Percentiles rank a stretch among this genome's conserved stretches.
Conservation (phyloP, 1,284 basidiomycete genomes). For the Pseudozyma thailandica region DNA sequence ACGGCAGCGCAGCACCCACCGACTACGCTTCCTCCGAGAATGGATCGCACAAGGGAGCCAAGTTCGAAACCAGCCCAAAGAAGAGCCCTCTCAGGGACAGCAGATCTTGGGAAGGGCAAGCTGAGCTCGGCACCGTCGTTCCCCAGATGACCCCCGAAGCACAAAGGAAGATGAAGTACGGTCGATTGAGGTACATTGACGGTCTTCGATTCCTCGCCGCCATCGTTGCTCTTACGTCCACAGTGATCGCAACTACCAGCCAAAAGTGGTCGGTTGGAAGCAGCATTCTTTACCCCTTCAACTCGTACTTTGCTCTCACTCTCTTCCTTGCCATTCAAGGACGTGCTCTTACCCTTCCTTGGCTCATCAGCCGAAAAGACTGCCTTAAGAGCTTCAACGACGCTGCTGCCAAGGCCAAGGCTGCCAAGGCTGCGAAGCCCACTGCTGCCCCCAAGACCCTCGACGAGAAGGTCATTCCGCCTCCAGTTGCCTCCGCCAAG, state of each 20-base stretch:
- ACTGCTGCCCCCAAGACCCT: constrained; percentile 27
- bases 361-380: constrained; percentile 40
- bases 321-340: constrained; percentile 49
- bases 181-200: constrained; percentile 42
- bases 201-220: constrained; percentile 43
- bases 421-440: constrained; percentile 26
- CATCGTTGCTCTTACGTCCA: constrained; percentile 34
- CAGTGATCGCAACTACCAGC: constrained; percentile 20
- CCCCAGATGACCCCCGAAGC: constrained; percentile 2
- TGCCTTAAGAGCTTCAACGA: constrained; percentile 24
- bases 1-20: constrained; percentile 17
- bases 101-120: constrained; percentile 31
- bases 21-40: constrained; percentile 35
- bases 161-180: constrained; percentile 45
- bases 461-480: constrained; percentile 26
- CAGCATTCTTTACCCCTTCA: constrained; percentile 51
- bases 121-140: constrained; percentile 12
- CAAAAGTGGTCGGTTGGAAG: constrained; percentile 23
- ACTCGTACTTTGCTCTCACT: constrained; percentile 39
- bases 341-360: constrained; percentile 30
- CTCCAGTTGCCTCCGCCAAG: neutral
- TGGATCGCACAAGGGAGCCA: constrained; percentile 22
- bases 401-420: constrained; percentile 34
- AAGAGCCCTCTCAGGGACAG: constrained; percentile 29
- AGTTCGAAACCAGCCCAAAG: constrained; percentile 14